Percentiles rank a stretch among this genome's conserved stretches.
Conservation (phyloP, 2,329 filamentous ascomycete species). For the Teratosphaeria nubilosa region DNA sequence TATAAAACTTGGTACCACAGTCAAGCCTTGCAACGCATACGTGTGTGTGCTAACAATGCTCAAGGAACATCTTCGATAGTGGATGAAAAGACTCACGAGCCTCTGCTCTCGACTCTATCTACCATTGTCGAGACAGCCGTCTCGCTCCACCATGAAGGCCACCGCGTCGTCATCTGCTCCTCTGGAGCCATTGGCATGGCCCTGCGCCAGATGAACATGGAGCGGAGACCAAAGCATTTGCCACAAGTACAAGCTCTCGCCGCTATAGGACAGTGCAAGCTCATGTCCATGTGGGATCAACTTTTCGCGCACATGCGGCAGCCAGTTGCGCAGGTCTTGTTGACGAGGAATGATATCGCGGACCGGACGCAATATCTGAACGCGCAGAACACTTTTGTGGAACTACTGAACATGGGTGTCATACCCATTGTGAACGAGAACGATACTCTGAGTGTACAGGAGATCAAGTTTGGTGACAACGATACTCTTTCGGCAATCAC, state of each 20-base stretch:
- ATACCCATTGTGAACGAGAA: conserved; percentile 99
- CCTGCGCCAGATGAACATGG: conserved; percentile 77
- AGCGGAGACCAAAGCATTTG: conserved; percentile 79
- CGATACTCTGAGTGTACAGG: conserved; percentile 88
- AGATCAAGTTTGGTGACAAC: conserved; percentile 99
- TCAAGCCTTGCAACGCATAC: conserved; percentile 4
- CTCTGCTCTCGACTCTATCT: conserved; percentile 79
- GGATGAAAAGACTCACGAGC: conserved; percentile 89
- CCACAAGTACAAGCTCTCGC: conserved; percentile 86
- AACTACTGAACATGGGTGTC: conserved; percentile 86
- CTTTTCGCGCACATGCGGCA: conserved; percentile 80
- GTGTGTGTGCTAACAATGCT: neutral
- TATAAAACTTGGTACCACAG: conserved; percentile 68
- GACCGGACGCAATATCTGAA: conserved; percentile 94
- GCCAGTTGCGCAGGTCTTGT: conserved; percentile 85
- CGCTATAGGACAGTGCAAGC: conserved; percentile 87
- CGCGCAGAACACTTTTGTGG: conserved; percentile 87
- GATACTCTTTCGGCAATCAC: conserved; percentile 95
- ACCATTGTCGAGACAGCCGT: conserved; percentile 91
- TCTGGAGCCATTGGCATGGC: conserved; percentile 95
- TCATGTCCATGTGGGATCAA: conserved; percentile 93
- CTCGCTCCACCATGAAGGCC: conserved; percentile 77
- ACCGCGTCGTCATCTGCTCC: conserved; percentile 90
- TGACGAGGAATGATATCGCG: conserved; percentile 92
- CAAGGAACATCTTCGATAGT: conserved; percentile 97